Base-by-base conservation (phyloP, 495 filamentous ascomycete genomes). In the Xylaria nigripes region DNA sequence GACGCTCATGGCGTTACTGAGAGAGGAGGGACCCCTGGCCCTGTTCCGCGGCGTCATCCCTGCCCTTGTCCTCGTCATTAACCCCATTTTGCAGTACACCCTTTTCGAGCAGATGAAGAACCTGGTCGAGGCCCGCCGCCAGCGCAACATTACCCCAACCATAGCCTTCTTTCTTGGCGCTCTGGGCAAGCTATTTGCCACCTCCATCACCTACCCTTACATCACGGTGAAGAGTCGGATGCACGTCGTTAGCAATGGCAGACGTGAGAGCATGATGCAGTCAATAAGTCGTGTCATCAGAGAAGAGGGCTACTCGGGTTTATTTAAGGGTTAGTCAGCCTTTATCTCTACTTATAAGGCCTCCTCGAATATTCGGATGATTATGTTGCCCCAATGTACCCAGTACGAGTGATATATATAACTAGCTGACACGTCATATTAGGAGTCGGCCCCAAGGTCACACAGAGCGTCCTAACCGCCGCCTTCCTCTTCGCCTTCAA, bases 401-500 rank as follows among this genome's bases (percentile, higher is more conserved):
- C 13, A 3, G 22, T n/a, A 15, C 2, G 12, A 18, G 21, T 12
- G 32, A 3, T 15, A 27, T 0, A 9, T 40, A 6, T 5, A 32
- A 38, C 32, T 49, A 41, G 41, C 43, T 45, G 46, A 10, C n/a
- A n/a, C n/a, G n/a, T n/a, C n/a, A 48, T 22, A 6, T n/a, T 50
- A 90, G 89, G 89, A 21, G 95, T 99, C 69, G 89, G 85, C 24
- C 88, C 93, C 27, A 99, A 99, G 75, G 84, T 97, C 16, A 89
- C 88, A 13, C 93, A 98, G 73, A 95, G 90, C 69, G 93, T 96
- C 8, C 80, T 97, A 48, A 99, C 94, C 8, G 93, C 93, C 18
- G 93, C 93, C 18, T 93, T 95, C 70, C 76, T 99, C 50, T 99
- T 99, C 66, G 92, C 91, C 13, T 96, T 99, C 72, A 99, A 99